These are phyloP conservation scores for Penicillium cataractarum DNA, from an alignment of 495 filamentous ascomycete species.

Conservation along the genomic window DNA sequence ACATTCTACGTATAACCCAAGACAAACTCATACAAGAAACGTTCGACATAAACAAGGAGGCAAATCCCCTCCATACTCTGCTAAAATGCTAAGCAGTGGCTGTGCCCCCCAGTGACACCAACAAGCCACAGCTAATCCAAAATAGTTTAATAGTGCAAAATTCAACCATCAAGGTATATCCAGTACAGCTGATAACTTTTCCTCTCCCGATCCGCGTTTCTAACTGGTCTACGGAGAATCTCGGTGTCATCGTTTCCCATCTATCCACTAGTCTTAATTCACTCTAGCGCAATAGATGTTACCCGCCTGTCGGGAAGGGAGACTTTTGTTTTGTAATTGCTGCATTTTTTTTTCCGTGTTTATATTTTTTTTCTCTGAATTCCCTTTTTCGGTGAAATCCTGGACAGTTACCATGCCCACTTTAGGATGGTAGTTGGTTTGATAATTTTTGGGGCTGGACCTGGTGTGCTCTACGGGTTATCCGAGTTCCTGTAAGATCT, in stretches of 20 bases:
- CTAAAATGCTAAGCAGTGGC: background rate
- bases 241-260: slow-evolving; percentile 38
- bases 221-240: slow-evolving; percentile 44
- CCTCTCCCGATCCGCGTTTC: background rate
- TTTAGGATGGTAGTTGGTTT: too few species aligned
- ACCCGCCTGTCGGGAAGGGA: slow-evolving; percentile 11
- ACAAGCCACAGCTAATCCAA: background rate
- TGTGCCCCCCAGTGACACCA: background rate
- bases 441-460: too few species aligned
- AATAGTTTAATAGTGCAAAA: slow-evolving; percentile 2
- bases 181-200: background rate
- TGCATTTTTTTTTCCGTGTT: background rate
- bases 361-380: background rate
- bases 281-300: slow-evolving; percentile 14
- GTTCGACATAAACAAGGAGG: background rate
- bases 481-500: background rate
- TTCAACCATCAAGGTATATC: background rate
- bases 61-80: too few species aligned
- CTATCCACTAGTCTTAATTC: background rate
- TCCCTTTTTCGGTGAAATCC: background rate
- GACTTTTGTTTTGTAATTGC: background rate
- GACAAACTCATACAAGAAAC: background rate
- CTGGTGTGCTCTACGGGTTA: too few species aligned
- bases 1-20: background rate
- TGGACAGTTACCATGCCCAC: too few species aligned